These are phyloP conservation scores for Decorospora gaudefroyi DNA, from an alignment of 2,329 filamentous ascomycete species.

Conservation along the genomic window DNA sequence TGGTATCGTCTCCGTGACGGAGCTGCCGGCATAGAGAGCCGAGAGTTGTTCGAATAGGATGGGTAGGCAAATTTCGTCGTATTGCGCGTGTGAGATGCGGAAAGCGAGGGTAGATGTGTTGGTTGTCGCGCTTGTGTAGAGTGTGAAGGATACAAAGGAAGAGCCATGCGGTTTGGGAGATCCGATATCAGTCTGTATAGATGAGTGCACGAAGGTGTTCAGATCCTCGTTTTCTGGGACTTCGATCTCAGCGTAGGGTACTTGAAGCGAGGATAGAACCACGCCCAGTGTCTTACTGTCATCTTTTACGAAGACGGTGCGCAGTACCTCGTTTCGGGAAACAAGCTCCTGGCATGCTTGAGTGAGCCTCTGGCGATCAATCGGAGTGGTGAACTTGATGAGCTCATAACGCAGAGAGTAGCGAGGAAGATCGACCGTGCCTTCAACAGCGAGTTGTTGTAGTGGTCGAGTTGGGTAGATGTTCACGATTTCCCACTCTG, in stretches of 20 bases:
- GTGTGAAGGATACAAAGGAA: conserved; percentile 43
- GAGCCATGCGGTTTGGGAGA: conserved; percentile 62
- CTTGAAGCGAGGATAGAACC: conserved; percentile 60
- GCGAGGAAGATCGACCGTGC: conserved; percentile 61
- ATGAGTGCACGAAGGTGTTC: conserved; percentile 57
- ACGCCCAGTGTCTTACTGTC: conserved; percentile 59
- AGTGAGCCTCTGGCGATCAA: conserved; percentile 58
- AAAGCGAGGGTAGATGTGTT: conserved; percentile 58
- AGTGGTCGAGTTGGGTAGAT: conserved; percentile 63
- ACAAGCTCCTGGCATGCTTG: conserved; percentile 61
- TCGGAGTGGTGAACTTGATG: conserved; percentile 61
- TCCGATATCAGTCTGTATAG: conserved; percentile 62
- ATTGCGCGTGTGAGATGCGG: conserved; percentile 70
- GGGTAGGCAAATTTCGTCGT: conserved; percentile 69
- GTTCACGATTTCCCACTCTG: conserved; percentile 58
- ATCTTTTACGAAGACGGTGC: conserved; percentile 64
- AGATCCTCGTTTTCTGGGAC: conserved; percentile 54
- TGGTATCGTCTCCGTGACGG: conserved; percentile 41
- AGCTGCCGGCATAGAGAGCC: conserved; percentile 54
- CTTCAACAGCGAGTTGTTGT: conserved; percentile 63
- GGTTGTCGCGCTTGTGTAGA: conserved; percentile 65
- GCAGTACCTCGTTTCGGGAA: conserved; percentile 64
- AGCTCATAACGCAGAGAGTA: conserved; percentile 68
- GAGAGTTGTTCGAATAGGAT: conserved; percentile 65
- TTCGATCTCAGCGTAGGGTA: conserved; percentile 51